Evolutionary conservation across 2,329 filamentous ascomycete genomes (phyloP), one percentile per base, ranked within the genome.

Genomic region (Emergomyces africanus): DNA sequence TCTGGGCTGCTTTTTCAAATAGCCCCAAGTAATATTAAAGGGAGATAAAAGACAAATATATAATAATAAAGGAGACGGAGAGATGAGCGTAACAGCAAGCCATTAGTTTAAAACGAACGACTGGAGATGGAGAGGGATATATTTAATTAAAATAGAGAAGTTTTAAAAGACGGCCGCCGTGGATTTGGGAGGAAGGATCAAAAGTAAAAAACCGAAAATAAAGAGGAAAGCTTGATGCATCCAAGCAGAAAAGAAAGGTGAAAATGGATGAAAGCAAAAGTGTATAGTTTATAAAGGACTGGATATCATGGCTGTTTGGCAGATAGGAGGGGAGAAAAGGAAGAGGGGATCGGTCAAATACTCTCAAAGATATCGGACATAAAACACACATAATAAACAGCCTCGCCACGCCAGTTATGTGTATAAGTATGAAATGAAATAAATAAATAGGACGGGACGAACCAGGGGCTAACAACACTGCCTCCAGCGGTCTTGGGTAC

Each of bases 221-320:
- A 20, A 6, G 33, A 37, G 18, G 50, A 14, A 37, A 20, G 12
- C 1, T 1, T 1, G 10, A 37, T 5, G 5, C 20, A 3, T 18
- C 20, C 15, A 37, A 20, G n/a, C 9, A 14, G 3, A n/a, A 30
- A 20, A 51, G 1, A 20, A 12, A 25, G 15, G 20, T 9, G 48
- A 59, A 63, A 54, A 57, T 48, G 14, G 42, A 15, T n/a, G 33
- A 14, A 53, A 53, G n/a, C 15, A n/a, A 50, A n/a, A 53, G 33
- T 2, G 33, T 30, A 54, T 23, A 54, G 33, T 23, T 20, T 51
- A 54, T 25, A 20, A 39, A 39, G 10, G 18, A 15, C 18, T 37
- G 30, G 49, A 53, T 53, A 53, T 53, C 30, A 53, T 37, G 15
- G 14, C 6, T 14, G 5, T 20, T 14, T 23, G 33, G 33, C 10